Base-by-base conservation (phyloP, 164 flowering plant genomes). In the Macadamia tetraphylla region DNA sequence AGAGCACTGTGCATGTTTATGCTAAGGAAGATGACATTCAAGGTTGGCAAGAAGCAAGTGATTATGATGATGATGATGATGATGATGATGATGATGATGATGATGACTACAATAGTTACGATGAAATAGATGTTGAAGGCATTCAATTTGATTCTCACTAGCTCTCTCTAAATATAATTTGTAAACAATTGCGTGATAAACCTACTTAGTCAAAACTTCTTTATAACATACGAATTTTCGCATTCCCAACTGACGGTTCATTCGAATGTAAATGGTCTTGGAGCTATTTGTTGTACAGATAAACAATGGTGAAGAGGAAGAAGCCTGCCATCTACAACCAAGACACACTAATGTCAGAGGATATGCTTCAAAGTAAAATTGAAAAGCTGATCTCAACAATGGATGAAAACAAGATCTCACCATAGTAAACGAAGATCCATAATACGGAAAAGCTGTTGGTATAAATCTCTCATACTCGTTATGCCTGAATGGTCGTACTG, bases 391-490 rank as follows among this genome's bases (percentile, higher is more conserved):
- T 12, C 0, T 56, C 58, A 30, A 23, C 18, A 55, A 15, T 23
- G 13, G 63, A 76, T 64, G 66, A 61, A 73, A 51, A 68, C 23
- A 67, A 65, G 64, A 44, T 23, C 55, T 15, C 85, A 95, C 99
- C 83, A 78, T 91, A 15, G 94, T 79, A 76, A 92, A 92, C 68
- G 94, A 84, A 62, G 89, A 86, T 74, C 96, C 97, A 70, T 95
- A 95, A 73, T 95, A 95, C 15, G 98, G 98, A 69, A 78, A 92
- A 60, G 99, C 99, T 31, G 98, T 72, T 1, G 96, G 77, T 53
- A 95, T 86, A 72, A 95, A 95, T 73, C 99, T 88, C 70, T 95
- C 99, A 49, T 89, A 95, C 79, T 95, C 99, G 65, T 95, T 89
- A 85, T 95, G 99, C 78, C 85, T 88, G 81, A 82, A 95, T 23